Base-by-base conservation (phyloP, 2,329 filamentous ascomycete species). In the Xylariaceae sp. region DNA sequence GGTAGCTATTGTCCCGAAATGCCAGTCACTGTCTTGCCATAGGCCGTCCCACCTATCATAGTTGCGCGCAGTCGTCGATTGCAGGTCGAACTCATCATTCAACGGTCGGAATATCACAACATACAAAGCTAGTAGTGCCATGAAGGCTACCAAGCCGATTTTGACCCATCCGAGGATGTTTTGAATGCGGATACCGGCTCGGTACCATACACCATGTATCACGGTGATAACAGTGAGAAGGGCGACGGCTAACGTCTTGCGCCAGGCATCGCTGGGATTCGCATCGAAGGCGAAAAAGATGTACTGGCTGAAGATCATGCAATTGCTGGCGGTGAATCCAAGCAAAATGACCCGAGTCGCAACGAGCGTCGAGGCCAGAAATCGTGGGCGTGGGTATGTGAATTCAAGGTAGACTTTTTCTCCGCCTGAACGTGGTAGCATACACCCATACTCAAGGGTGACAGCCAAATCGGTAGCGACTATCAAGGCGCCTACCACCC, bases 351-450 rank as follows among this genome's bases (percentile, higher is more conserved):
- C 84, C 57, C 88, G 82, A 1, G 85, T 78, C 0, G 85, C 85
- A 10, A 89, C 76, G 13, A 89, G 69, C 0, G 83, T 85, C 2
- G 85, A 86, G 0, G 85, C 84, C 2, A 90, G 76, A 62, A 88
- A 85, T 4, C 80, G 78, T 1, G 87, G 87, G 37, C 77, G 76
- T 1, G 81, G 80, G 69, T 87, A 89, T 0, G 84, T 84, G 69
- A 86, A 87, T 70, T 90, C 87, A 50, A 90, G 79, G 67, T 89
- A 89, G 5, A 89, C 85, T 72, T 89, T 90, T 30, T 82, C 77
- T 23, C 86, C 87, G 5, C 87, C 87, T 0, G 83, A 87, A 0
- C 86, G 78, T 13, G 88, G 88, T 11, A 90, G 74, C 86, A 89
- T 88, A 66, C 81, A 86, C 0, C 87, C 87, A 66, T 84, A 88